Conservation (phyloP, 2,329 filamentous ascomycete species). For the Aspergillus novofumigatus region DNA sequence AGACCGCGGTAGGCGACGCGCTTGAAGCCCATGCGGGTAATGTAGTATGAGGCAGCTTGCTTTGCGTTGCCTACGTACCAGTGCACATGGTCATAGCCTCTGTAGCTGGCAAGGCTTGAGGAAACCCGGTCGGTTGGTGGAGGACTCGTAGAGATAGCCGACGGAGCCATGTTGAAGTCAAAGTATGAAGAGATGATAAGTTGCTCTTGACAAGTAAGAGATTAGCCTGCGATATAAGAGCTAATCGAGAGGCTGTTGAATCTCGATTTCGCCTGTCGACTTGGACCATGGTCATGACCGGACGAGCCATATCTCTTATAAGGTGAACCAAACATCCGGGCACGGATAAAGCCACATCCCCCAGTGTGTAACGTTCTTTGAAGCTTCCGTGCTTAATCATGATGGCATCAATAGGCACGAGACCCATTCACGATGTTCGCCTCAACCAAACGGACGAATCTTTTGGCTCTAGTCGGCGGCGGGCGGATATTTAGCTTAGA, state of each 20-base stretch:
- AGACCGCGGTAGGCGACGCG: conserved; percentile 80
- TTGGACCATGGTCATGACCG: neutral
- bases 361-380: neutral
- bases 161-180: conserved; percentile 26
- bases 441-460: neutral
- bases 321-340: neutral
- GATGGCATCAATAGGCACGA: neutral
- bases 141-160: conserved; percentile 26
- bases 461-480: conserved; percentile 14
- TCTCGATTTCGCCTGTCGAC: neutral
- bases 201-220: neutral
- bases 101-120: conserved; percentile 46
- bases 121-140: conserved; percentile 13
- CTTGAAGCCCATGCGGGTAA: conserved; percentile 79
- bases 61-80: conserved; percentile 98
- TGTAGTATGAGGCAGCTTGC: conserved; percentile 87
- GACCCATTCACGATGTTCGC: neutral
- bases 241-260: neutral
- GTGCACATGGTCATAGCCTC: conserved; percentile 86
- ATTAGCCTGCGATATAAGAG: neutral
- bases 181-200: neutral
- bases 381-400: neutral
- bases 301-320: neutral
- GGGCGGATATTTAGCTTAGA: conserved; percentile 8
- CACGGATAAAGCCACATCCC: neutral